phyloP scores from a whole-genome alignment of 2,329 filamentous ascomycete genomes.

The Penicillium sp. region DNA sequence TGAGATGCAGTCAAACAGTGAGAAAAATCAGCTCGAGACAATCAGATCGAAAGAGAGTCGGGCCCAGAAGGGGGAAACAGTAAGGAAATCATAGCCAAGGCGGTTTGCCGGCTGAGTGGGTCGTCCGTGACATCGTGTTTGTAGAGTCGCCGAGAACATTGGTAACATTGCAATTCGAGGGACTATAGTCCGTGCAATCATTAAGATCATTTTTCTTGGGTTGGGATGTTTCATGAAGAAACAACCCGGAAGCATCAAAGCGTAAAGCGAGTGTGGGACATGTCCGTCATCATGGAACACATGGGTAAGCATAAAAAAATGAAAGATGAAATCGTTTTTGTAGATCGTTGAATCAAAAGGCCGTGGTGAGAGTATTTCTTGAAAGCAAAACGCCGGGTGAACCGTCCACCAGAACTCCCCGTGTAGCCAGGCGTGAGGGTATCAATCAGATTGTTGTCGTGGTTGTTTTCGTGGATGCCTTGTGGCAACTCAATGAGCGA shows the following conservation, averaged over 20 bases:
- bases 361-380: conserved; percentile 4
- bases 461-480: conserved; percentile 23
- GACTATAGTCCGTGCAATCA: conserved; percentile 16
- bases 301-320: conserved; percentile 10
- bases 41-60: conserved; percentile 15
- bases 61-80: neutral
- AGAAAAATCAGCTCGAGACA: too few species aligned
- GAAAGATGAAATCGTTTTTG: conserved; percentile 18
- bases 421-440: neutral
- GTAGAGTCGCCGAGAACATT: conserved; percentile 7
- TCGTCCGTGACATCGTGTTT: conserved; percentile 13
- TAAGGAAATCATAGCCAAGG: conserved; percentile 13
- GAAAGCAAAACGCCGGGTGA: conserved; percentile 17
- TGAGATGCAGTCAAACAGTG: neutral
- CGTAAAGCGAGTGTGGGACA: conserved; percentile 18
- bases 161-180: conserved; percentile 8
- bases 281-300: conserved; percentile 25
- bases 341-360: conserved; percentile 21
- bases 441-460: conserved; percentile 25
- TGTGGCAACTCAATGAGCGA: conserved; percentile 32
- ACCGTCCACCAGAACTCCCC: conserved; percentile 27
- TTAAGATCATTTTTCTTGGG: conserved; percentile 20
- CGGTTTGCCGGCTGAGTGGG: neutral
- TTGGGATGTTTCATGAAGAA: conserved; percentile 1
- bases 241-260: conserved; percentile 14